Evolutionary conservation across 208 protist species (phyloP), one percentile per base, ranked within the genome.

Genomic region (Zelonia costaricensis): DNA sequence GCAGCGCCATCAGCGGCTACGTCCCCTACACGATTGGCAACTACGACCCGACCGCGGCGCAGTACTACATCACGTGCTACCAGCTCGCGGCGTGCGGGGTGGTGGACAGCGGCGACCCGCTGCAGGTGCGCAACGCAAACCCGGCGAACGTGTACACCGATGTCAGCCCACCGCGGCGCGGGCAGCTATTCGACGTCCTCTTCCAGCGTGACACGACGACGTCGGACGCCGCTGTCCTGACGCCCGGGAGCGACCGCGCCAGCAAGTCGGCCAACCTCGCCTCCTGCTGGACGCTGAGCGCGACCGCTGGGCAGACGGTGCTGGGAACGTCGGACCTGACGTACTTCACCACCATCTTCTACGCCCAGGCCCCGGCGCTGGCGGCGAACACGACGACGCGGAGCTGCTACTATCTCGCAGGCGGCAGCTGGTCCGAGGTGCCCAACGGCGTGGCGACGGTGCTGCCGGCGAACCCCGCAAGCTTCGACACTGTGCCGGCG

Each of bases 21-120:
- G 68, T 69, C n/a, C 74, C 71, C 3, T 80, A 84, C 66, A 91
- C 82, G 0, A 31, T 86, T n/a, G 86, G 76, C 40, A 74, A 60
- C 52, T 90, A 82, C 77, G 84, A 89, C 65, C 84, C 86, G 1
- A 72, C 62, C 8, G 43, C 46, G 39, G 44, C 67, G 4, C 59
- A 72, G 47, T 69, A 60, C 63, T 69, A 86, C 75, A 64, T 94
- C 28, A 55, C 68, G 36, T 96, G 91, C 66, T 96, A 96, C 57
- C 64, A 74, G 28, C 57, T 81, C 16, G 61, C 76, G 10, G 71
- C 63, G 44, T 96, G 91, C 48, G 74, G 74, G 23, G 78, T 91
- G 33, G 72, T 75, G n/a, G 91, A 94, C 62, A 78, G 84, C 6
- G 81, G 83, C 23, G 22, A 27, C 16, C 70, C 78, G 31, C 16